These are phyloP conservation scores for Exserohilum rostratum DNA, from an alignment of 2,329 filamentous ascomycete species.

Conservation along the genomic window DNA sequence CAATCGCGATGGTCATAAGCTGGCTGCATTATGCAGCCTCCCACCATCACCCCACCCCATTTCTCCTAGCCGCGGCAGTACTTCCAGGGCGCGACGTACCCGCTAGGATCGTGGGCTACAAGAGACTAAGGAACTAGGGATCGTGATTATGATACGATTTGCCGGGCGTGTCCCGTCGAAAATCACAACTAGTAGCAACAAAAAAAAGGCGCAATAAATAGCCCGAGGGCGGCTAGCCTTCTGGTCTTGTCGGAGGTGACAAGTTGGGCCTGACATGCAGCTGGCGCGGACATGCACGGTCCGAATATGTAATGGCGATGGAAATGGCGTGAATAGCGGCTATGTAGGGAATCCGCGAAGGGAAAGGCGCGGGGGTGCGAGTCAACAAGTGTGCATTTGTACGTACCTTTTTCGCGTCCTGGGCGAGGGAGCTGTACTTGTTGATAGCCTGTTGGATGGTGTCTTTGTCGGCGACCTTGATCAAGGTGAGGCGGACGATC, in stretches of 20 bases:
- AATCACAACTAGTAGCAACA: background rate
- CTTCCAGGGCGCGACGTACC: conserved; percentile 3
- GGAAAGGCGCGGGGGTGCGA: conserved; percentile 5
- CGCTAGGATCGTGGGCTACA: conserved; percentile 11
- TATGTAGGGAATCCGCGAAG: conserved; percentile 16
- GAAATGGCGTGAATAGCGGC: conserved; percentile 11
- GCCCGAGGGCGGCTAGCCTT: conserved; percentile 12
- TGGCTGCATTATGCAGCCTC: conserved; percentile 13
- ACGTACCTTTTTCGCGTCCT: conserved; percentile 46
- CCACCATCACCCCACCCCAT: conserved; percentile 15
- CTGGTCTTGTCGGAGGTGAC: conserved; percentile 24
- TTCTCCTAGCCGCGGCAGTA: conserved; percentile 8
- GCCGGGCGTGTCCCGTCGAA: background rate
- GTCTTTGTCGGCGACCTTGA: conserved; percentile 43
- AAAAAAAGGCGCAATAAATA: conserved; percentile 9
- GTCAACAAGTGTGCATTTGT: conserved; percentile 4
- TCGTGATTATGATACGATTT: background rate
- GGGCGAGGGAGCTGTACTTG: conserved; percentile 42
- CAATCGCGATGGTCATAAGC: conserved; percentile 1
- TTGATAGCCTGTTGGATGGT: conserved; percentile 37
- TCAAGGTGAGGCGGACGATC: conserved; percentile 46
- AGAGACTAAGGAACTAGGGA: conserved; percentile 1
- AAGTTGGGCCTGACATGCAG: conserved; percentile 23
- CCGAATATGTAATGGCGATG: conserved; percentile 7
- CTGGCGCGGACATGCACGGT: conserved; percentile 3